Conservation (phyloP, 2,329 filamentous ascomycete species). For the Botrytis pseudocinerea region DNA sequence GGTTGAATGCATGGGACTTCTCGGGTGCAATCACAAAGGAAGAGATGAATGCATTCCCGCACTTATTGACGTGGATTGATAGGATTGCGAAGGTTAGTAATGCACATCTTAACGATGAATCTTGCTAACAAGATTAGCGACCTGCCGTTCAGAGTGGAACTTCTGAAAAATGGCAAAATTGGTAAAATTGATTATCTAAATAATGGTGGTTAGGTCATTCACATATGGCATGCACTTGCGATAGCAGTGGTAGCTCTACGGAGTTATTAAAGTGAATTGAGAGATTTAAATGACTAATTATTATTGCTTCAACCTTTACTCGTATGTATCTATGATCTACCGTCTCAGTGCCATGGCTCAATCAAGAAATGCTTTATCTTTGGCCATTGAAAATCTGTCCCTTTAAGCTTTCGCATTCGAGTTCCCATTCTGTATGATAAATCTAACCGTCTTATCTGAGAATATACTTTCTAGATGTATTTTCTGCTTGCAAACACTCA, state of each 20-base stretch:
- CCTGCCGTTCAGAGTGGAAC: slow-evolving; percentile 35
- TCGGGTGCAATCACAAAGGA: slow-evolving; percentile 47
- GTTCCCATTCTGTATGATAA: neutral
- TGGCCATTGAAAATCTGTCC: neutral
- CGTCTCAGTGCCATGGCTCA: neutral
- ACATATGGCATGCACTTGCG: neutral
- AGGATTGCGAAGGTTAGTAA: slow-evolving; percentile 46
- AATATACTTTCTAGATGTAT: neutral
- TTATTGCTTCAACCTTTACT: neutral
- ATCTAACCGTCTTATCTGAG: neutral
- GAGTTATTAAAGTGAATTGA: neutral
- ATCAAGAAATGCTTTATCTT: neutral
- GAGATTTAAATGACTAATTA: neutral
- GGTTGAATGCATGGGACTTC: slow-evolving; percentile 49
- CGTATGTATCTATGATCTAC: neutral
- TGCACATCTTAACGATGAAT: neutral
- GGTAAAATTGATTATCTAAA: neutral
- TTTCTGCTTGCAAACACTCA: neutral
- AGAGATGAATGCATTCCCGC: slow-evolving; percentile 52
- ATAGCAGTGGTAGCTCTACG: neutral
- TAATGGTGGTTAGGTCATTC: neutral
- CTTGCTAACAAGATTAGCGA: slow-evolving; percentile 24
- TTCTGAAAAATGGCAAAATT: slow-evolving; percentile 31
- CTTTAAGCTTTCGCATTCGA: neutral
- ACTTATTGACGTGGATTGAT: slow-evolving; percentile 54